Evolutionary conservation across 345 rosid genomes (phyloP).

Genomic region (Stellera chamaejasme): DNA sequence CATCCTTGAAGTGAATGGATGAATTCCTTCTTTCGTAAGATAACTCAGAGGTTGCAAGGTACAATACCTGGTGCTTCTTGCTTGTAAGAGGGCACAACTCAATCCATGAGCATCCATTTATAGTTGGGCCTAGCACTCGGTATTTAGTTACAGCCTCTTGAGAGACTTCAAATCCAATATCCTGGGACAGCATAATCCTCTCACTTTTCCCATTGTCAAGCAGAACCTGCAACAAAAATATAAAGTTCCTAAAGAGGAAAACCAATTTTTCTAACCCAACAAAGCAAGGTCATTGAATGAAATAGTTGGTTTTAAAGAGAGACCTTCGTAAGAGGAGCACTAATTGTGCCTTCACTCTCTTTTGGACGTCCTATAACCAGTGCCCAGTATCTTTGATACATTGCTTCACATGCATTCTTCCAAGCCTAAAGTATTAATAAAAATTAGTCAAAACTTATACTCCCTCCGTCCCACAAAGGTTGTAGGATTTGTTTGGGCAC

Average conservation of each 20-base stretch:
- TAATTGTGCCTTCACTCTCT: conserved; percentile 69
- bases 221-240: conserved; percentile 43
- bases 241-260: not conserved
- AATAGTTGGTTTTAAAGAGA: conserved; percentile 1
- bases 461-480: too few relatives aligned
- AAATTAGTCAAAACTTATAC: not conserved
- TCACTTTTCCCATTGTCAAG: conserved; percentile 92
- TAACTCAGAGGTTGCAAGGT: not conserved
- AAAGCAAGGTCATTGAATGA: not conserved
- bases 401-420: conserved; percentile 69
- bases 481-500: too few relatives aligned
- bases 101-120: conserved; percentile 92
- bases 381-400: conserved; percentile 77
- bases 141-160: conserved; percentile 83
- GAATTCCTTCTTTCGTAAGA: not conserved
- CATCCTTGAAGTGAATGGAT: too few relatives aligned
- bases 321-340: conserved; percentile 85
- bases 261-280: not conserved
- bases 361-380: conserved; percentile 82
- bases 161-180: conserved; percentile 60
- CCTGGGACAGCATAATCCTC: conserved; percentile 62
- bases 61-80: conserved; percentile 83
- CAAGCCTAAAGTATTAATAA: conserved; percentile 42
- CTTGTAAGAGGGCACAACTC: conserved; percentile 73
- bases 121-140: conserved; percentile 73